Base-by-base conservation (phyloP, 306 rosid genomes). In the Trichosanthes truncata region DNA sequence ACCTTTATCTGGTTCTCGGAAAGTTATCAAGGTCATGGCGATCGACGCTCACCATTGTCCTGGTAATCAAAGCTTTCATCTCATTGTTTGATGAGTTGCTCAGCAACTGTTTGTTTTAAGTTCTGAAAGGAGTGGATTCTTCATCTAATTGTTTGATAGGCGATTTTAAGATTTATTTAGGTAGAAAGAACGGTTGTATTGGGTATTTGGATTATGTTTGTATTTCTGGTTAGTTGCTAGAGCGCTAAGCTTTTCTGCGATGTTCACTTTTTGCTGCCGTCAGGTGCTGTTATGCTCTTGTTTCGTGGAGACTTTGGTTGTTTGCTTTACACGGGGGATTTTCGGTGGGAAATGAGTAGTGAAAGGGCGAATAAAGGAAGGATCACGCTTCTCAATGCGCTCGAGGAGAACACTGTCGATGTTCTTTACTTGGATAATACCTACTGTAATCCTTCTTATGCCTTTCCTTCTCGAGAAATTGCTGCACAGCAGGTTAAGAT, bases 11-110 rank as follows among this genome's bases (percentile, higher is more conserved):
- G 67, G 76, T 43, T 72, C 83, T 0, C 35, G 72, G 56, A 77
- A 84, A 29, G n/a, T 10, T 74, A 6, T 89, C 33, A 77, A 79
- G 45, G 85, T 91, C 83, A 82, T 88, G 77, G 86, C 85, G 36
- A 83, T 89, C 81, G 92, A 91, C 62, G 91, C 97, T 83, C 84
- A 88, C 74, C 93, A 91, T 84, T 89, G 94, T 38, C 92, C 94
- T 1, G 93, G 97, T 88, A 82, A 21, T 11, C 3, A 9, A 41
- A 41, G n/a, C 33, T 35, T 56, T 61, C 9, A 29, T 6, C 17
- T 62, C 29, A 2, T 10, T 17, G 46, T 29, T 81, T 12, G 17
- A 15, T 25, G 29, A 2, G 35, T 85, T 80, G 79, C 84, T 31
- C 74, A 1, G 41, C 57, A 69, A 17, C 46, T 77, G 87, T 85